Evolutionary conservation across 148 eudicot genomes (phyloP).

Genomic region (Cornus suecica): DNA sequence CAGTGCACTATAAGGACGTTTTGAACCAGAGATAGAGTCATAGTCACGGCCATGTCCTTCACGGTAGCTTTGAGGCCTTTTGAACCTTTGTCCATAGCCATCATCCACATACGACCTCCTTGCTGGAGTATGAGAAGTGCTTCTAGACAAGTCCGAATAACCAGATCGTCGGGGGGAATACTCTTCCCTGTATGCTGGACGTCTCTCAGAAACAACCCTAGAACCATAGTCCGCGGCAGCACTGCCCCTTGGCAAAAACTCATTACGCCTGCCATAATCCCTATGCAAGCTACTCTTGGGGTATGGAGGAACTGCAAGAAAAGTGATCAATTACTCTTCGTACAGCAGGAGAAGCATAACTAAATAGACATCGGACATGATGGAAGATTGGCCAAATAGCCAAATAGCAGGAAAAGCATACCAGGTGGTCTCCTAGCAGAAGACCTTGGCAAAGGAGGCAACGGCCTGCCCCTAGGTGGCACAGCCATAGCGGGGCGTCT

Average conservation of each 20-base stretch:
- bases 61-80: conserved; percentile 76
- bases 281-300: conserved; percentile 77
- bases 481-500: conserved; percentile 54
- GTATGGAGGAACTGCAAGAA: conserved; percentile 57
- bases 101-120: conserved; percentile 82
- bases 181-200: conserved; percentile 72
- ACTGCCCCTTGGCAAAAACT: conserved; percentile 75
- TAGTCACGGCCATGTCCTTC: conserved; percentile 86
- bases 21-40: conserved; percentile 75
- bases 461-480: conserved; percentile 68
- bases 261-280: conserved; percentile 74
- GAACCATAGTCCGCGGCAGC: conserved; percentile 61
- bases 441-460: conserved; percentile 72
- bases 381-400: not conserved
- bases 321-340: conserved; percentile 1
- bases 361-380: not conserved
- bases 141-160: conserved; percentile 71
- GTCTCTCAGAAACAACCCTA: conserved; percentile 67
- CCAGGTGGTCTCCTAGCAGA: conserved; percentile 91
- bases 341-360: not conserved
- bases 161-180: conserved; percentile 64
- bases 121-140: conserved; percentile 50
- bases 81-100: conserved; percentile 70
- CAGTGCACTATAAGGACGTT: conserved; percentile 78
- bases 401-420: too few relatives aligned